Evolutionary conservation across 2,329 filamentous ascomycete species (phyloP), one percentile per base, ranked within the genome.

Genomic region (Aspergillus tanneri): DNA sequence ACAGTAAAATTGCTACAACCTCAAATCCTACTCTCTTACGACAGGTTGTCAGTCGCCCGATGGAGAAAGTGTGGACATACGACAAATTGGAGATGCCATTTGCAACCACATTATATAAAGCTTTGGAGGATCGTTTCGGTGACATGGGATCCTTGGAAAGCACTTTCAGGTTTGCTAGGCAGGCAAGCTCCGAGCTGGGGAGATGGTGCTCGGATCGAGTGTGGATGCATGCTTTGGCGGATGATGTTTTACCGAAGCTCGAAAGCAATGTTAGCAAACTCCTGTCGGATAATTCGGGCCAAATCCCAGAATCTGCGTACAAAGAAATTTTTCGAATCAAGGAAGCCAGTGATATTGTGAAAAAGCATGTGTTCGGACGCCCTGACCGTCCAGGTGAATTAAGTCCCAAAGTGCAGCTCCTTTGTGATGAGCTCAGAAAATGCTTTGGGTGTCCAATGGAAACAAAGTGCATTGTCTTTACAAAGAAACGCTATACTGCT

Each of bases 381-480:
- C 71, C 71, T 3, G 54, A 58, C 14, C 52, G 59, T 10, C 62
- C 69, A 3, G 66, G 70, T 18, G 64, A 67, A 50, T 60, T 95
- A 10, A 95, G 90, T 21, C 75, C 82, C 12, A 99, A 97, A 66
- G 84, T 92, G 0, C 67, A 79, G 3, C 59, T 77, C 4, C 78
- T 97, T 0, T 65, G 82, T 18, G 63, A 74, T 2, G 81, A 84
- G 46, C 74, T 97, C 1, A 64, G 68, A 3, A 67, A 81, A 6
- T 78, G 85, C 41, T 96, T 90, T 59, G 71, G 78, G 24, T 68
- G 75, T 2, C 69, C 74, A 2, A 77, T 75, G 1, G 76, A 83
- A 5, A 75, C 78, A 22, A 84, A 85, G 51, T 95, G 90, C 61
- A 95, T 99, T 46, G 81, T 97, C 0, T 97, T 99, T 66, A 90